Evolutionary conservation across 2,329 filamentous ascomycete species (phyloP), one percentile per base, ranked within the genome.

Genomic region (Fusarium caatingaense): DNA sequence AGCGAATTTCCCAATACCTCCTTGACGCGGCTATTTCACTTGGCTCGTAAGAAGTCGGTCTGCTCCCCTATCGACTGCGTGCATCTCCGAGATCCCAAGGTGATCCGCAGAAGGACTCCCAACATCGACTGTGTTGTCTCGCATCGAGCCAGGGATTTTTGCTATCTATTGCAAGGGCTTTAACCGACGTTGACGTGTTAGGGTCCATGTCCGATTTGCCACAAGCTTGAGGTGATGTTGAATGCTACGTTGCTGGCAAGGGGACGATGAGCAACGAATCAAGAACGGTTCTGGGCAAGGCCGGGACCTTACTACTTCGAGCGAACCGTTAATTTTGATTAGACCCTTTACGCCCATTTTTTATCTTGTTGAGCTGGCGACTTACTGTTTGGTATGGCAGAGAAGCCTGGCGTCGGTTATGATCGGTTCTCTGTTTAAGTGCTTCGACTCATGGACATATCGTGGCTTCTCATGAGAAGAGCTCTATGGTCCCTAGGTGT

Each of bases 211-310:
- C 69, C 69, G 69, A 59, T 72, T 72, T 68, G 69, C 69, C 69
- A 70, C 69, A 68, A 61, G 45, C 62, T 60, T 44, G 55, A 60
- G 44, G 56, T 72, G 60, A 71, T 56, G 56, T 71, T 64, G 57
- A 41, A 72, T 72, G 66, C 66, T 72, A 72, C 69, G 69, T 72
- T 72, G 62, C 69, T 71, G 69, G 62, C 57, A 64, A 68, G 37
- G 55, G 51, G 49, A 49, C 44, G 58, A 40, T 64, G 48, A 32
- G 53, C 69, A 37, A 37, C 34, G 63, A 70, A 70, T 64, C 69
- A 70, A 56, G 48, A 66, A 49, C 51, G 9, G 62, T 18, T 32
- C 40, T 56, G 28, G 45, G 46, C 40, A 57, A 46, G 46, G 41
- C 40, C 57, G 58, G 53, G 20, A 42, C 51, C 68, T 60, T 61